Evolutionary conservation across 2,329 filamentous ascomycete species (phyloP).

Genomic region (Pseudogymnoascus sp.): DNA sequence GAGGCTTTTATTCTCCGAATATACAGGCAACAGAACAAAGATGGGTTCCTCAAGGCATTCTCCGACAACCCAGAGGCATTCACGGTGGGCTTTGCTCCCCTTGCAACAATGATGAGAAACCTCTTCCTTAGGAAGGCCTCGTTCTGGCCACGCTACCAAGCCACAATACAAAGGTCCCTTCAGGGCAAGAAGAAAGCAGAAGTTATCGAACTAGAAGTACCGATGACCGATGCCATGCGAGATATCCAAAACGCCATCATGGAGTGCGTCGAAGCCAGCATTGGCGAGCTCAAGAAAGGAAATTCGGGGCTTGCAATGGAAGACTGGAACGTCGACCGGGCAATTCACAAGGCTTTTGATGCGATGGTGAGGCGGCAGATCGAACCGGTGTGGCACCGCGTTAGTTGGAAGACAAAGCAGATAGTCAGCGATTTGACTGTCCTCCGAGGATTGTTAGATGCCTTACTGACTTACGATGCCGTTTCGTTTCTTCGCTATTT

Average conservation of each 20-base stretch:
- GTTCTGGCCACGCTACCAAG: conserved; percentile 87
- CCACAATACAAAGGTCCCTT: conserved; percentile 77
- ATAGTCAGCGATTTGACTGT: conserved; percentile 85
- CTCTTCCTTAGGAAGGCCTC: conserved; percentile 82
- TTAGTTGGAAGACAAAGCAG: conserved; percentile 89
- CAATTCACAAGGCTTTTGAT: conserved; percentile 87
- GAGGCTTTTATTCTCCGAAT: conserved; percentile 94
- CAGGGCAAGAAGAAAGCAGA: conserved; percentile 91
- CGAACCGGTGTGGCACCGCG: conserved; percentile 93
- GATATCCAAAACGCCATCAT: conserved; percentile 90
- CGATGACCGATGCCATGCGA: conserved; percentile 90
- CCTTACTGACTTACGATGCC: conserved; percentile 74
- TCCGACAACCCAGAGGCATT: conserved; percentile 91
- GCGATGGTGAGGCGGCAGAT: conserved; percentile 78
- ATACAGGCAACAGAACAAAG: conserved; percentile 89
- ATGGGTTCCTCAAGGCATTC: conserved; percentile 90
- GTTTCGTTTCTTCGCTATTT: conserved; percentile 88
- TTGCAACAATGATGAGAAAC: conserved; percentile 85
- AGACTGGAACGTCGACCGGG: conserved; percentile 92
- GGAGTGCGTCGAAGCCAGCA: conserved; percentile 92
- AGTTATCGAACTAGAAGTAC: conserved; percentile 91
- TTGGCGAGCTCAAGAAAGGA: conserved; percentile 83
- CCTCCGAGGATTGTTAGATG: conserved; percentile 72
- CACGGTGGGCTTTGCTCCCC: conserved; percentile 74
- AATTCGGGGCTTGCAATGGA: conserved; percentile 90